These are phyloP conservation scores for Mycena metata DNA, from an alignment of 768 basidiomycete genomes.

Conservation along the genomic window DNA sequence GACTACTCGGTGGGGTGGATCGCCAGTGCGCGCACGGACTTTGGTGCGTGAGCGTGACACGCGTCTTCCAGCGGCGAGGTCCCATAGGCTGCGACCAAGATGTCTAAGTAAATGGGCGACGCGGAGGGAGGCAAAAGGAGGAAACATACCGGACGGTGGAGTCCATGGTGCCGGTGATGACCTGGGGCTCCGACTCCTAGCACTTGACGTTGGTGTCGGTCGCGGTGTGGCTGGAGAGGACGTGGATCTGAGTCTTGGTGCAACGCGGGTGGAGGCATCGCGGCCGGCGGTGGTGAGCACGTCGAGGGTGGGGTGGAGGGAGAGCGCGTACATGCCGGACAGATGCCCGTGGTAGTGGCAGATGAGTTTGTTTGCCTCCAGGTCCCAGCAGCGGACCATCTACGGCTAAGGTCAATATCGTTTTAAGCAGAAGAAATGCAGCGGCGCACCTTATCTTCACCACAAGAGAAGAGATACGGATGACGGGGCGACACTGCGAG, in stretches of 20 bases:
- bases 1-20: conserved; percentile 97
- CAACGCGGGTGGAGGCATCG: conserved; percentile 97
- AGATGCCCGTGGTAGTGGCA: conserved; percentile 98
- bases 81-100: conserved; percentile 80
- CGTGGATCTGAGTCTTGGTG: conserved; percentile 95
- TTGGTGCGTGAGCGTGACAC: conserved; percentile 99
- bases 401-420: conserved; percentile 47
- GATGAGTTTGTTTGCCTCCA: conserved; percentile 99
- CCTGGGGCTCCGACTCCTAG: conserved; percentile 97
- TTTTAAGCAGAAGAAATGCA: background rate
- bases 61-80: conserved; percentile 98
- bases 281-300: conserved; percentile 95
- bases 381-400: conserved; percentile 99
- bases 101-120: conserved; percentile 20
- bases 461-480: conserved; percentile 97
- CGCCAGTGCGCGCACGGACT: conserved; percentile 93
- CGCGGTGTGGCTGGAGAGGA: conserved; percentile 92
- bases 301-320: conserved; percentile 95
- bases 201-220: conserved; percentile 97
- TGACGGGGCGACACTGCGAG: conserved; percentile 93
- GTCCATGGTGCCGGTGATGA: conserved; percentile 99
- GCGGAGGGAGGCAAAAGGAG: background rate
- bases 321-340: conserved; percentile 95
- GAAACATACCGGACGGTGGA: conserved; percentile 85
- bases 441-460: conserved; percentile 90